Evolutionary conservation across 441 rosid genomes (phyloP), one percentile per base, ranked within the genome.

Genomic region (Pelargonium australe): DNA sequence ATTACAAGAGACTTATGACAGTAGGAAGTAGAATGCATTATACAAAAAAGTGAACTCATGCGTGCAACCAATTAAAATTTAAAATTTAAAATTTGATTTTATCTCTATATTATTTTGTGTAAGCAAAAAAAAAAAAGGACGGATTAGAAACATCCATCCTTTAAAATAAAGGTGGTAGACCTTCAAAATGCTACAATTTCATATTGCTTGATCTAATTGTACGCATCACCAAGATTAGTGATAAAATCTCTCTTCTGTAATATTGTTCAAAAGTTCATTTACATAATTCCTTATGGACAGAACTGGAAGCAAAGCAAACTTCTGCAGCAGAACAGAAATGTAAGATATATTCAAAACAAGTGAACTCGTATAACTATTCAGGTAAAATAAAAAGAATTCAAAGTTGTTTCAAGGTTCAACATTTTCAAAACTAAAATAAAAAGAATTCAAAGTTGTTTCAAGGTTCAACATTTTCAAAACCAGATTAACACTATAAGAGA

Each of bases 371-470:
- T 34, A 34, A 34, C 40, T 34, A 34, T 34, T 34, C 28, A 16
- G 23, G 23, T 57, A 57, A 57, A 57, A 57, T 5, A 57, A 57
- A 57, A 4, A 17, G 11, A 23, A 7, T 7, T 16, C 7, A 9
- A 19, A 25, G 19, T 57, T 57, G 19, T 0, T 17, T 17, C 23
- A 17, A 17, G 23, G 20, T 8, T 57, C 23, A 57, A 57, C 62
- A 19, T 57, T 19, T 57, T 9, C 62, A 57, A 17, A 57, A 57
- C 62, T 17, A 57, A 57, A 57, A 57, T 5, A 57, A 57, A 57
- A 4, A 17, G 11, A 23, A 7, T 7, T 16, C 7, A 9, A 19
- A 25, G 19, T 57, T 57, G 19, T 0, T 17, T 17, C 23, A 17
- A 17, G 23, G 20, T 8, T 57, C 23, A 57, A 57, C 62, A 19